Evolutionary conservation across 495 filamentous ascomycete genomes (phyloP), one percentile per base, ranked within the genome.

Genomic region (Podospora didyma): DNA sequence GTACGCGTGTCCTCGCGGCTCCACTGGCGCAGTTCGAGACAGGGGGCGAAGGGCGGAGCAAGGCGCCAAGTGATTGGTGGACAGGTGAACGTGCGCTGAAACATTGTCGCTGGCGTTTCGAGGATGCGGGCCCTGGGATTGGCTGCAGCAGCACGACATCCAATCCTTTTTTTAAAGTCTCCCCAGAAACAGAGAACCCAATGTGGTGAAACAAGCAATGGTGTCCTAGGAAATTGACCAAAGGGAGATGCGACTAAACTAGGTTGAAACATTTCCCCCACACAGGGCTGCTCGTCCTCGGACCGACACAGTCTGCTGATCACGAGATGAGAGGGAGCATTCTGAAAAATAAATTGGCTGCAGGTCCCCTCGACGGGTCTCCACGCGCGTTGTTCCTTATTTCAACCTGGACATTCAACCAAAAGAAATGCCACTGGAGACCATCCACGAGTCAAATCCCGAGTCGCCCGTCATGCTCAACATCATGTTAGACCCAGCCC

Each of bases 401-500:
- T 16, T 16, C 37, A 42, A 14, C 39, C 5, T 14, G 4, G 14
- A 14, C 10, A 42, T 17, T 17, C 39, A 4, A 42, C 12, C 12
- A 5, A 17, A 14, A 42, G 12, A 9, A 14, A 1, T 23, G 46
- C 35, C 54, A 22, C 60, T 61, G 58, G 63, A 61, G 26, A 61
- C 63, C 12, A 61, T 66, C 23, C 55, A 39, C 49, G 60, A 63
- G 26, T 47, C 28, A 23, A 45, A 23, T 37, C 37, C 51, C 14
- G 49, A 54, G 39, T 47, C 45, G 10, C 14, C 45, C 49, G 51
- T 35, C 37, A 24, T 35, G 11, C 12, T 54, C 24, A 48, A 24
- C 41, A 21, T 49, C 47, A 51, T 17, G 39, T 39, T 20, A 3
- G 26, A 31, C 9, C 24, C 52, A 4, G 53, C 61, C 20, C 41